Base-by-base conservation (phyloP, 129 eudicot species). In the Lactuca saligna region DNA sequence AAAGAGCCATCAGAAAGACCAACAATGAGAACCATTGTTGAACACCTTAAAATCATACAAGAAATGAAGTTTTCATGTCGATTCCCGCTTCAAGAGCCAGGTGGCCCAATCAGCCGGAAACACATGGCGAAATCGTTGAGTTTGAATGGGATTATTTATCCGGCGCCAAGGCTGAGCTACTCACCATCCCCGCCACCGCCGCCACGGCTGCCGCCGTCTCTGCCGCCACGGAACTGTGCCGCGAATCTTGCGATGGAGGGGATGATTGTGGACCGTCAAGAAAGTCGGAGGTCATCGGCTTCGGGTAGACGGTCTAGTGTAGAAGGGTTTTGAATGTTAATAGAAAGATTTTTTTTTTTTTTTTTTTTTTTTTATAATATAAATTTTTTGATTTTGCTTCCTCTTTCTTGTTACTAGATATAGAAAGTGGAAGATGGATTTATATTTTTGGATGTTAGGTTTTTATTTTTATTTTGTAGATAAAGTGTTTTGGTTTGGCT, bases 1-100 rank as follows among this genome's bases (percentile, higher is more conserved):
- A 82, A 70, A 8, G 98, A 93, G 12, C 92, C 98, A 42, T 89
- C 95, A 11, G 95, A 84, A 57, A 81, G 98, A 76, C 98, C 98
- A n/a, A 93, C 96, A 14, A 93, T 93, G 98, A 85, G 98, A 79
- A 79, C 85, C 15, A 61, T 93, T 14, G 83, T 78, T 11, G 92
- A 93, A 15, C 89, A 83, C 70, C 86, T 93, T 11, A 89, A 78
- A 68, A 58, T 83, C 56, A 72, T 89, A 59, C 97, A 86, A 72
- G 95, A 89, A 33, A 82, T 93, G 77, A 93, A 89, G 63, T 81
- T 66, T 49, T 66, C 97, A 5, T 87, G 82, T 62, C 77, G 80
- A 38, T 89, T 89, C 41, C 98, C 97, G 7, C 59, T 93, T 49
- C 98, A 89, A 78, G 92, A 93, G 54, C 98, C 98, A 20, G 83